A percentile compares a stretch with the other conserved stretches of the same genome.
Conservation (phyloP, 2,329 filamentous ascomycete genomes). For the Lachnellula arida region DNA sequence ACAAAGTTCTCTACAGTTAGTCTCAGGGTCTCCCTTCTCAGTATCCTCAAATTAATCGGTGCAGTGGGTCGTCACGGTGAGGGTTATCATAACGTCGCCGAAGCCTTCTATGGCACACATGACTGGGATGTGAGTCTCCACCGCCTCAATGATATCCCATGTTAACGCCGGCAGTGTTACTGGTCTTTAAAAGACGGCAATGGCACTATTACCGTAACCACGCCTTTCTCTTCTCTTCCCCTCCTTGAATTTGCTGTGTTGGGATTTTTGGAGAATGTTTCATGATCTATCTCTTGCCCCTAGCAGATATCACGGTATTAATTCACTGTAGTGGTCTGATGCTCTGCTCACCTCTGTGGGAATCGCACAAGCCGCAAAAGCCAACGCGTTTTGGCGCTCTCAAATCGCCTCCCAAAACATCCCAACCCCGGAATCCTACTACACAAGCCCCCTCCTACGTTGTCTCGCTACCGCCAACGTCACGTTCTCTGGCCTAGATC, state of each 20-base stretch:
- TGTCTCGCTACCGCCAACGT: conserved; percentile 58
- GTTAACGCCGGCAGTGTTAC: conserved; percentile 46
- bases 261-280: too few species aligned
- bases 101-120: conserved; percentile 61
- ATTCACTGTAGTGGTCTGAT: conserved; percentile 49
- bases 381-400: conserved; percentile 55
- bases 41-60: conserved; percentile 18
- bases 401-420: conserved; percentile 50
- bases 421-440: conserved; percentile 59
- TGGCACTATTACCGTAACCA: conserved; percentile 40
- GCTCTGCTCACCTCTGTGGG: conserved; percentile 57
- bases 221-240: too few species aligned
- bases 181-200: conserved; percentile 63
- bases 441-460: conserved; percentile 58
- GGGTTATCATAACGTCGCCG: conserved; percentile 59
- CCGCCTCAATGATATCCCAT: not conserved
- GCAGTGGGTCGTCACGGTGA: conserved; percentile 63
- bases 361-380: conserved; percentile 51
- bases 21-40: not conserved
- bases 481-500: conserved; percentile 51
- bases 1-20: conserved; percentile 57
- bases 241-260: too few species aligned
- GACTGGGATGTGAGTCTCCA: conserved; percentile 58
- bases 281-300: too few species aligned
- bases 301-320: too few species aligned